Evolutionary conservation across 495 filamentous ascomycete genomes (phyloP).

Genomic region (Cairneyella variabilis): DNA sequence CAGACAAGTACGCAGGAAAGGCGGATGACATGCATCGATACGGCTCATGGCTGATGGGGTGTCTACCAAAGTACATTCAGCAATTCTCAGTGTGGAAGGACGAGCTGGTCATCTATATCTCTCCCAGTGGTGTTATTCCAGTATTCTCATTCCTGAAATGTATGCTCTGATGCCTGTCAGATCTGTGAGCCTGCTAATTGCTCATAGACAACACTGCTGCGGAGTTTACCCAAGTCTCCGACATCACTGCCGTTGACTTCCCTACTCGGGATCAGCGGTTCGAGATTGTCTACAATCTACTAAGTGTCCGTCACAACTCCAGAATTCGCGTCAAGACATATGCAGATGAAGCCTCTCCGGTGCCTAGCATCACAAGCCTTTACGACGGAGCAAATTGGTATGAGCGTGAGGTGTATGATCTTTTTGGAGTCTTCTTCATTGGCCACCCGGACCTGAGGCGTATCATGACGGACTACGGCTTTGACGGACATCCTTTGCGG

Average conservation of each 20-base stretch:
- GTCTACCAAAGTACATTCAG: conserved; percentile 95
- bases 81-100: conserved; percentile 99
- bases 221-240: conserved; percentile 89
- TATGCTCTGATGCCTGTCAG: conserved; percentile 18
- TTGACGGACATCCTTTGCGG: conserved; percentile 93
- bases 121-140: conserved; percentile 81
- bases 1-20: conserved; percentile 86
- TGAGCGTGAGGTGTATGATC: conserved; percentile 94
- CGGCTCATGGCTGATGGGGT: conserved; percentile 93
- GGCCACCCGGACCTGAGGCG: conserved; percentile 93
- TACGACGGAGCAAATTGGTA: conserved; percentile 99
- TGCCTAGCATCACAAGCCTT: conserved; percentile 79
- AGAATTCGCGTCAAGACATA: conserved; percentile 99
- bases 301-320: conserved; percentile 92
- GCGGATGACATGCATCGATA: conserved; percentile 84
- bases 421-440: conserved; percentile 96
- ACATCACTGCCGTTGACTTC: conserved; percentile 93
- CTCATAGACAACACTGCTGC: conserved; percentile 70
- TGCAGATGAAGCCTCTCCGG: conserved; percentile 91
- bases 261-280: conserved; percentile 92
- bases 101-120: conserved; percentile 89
- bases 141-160: conserved; percentile 93
- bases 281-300: conserved; percentile 96
- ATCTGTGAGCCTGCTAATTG: neutral
- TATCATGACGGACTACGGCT: conserved; percentile 99